phyloP scores from a whole-genome alignment of 2,329 filamentous ascomycete genomes.

The Apiospora phragmitis region DNA sequence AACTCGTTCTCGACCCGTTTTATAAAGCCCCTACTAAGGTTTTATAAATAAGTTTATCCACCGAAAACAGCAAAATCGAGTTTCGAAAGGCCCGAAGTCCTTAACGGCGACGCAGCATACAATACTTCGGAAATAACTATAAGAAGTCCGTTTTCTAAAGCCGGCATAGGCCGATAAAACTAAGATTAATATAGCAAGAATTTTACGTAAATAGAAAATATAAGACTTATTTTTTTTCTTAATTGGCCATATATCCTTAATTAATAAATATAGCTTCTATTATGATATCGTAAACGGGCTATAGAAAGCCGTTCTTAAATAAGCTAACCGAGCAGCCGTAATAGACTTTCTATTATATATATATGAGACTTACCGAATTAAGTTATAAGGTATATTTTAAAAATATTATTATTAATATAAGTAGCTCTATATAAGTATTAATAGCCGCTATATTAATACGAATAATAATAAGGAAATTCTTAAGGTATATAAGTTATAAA shows the following conservation, averaged over 20 bases:
- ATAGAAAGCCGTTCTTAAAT: background rate
- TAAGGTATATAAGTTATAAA: slow-evolving; percentile 11
- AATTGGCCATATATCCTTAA: background rate
- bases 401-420: slow-evolving; percentile 19
- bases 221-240: slow-evolving; percentile 9
- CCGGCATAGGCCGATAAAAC: slow-evolving; percentile 21
- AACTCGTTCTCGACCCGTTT: background rate
- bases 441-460: slow-evolving; percentile 15
- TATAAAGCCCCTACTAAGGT: background rate
- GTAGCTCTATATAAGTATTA: slow-evolving; percentile 16
- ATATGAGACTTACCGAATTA: slow-evolving; percentile 16
- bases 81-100: slow-evolving; percentile 6
- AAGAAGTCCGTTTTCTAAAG: slow-evolving; percentile 20
- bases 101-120: slow-evolving; percentile 14
- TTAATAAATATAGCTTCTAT: slow-evolving; percentile 15
- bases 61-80: background rate
- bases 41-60: slow-evolving; percentile 1
- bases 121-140: slow-evolving; percentile 21
- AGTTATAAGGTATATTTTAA: slow-evolving; percentile 12
- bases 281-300: background rate
- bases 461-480: slow-evolving; percentile 18
- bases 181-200: slow-evolving; percentile 23
- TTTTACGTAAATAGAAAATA: slow-evolving; percentile 21
- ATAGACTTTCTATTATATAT: background rate
- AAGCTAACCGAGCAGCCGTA: background rate